Conservation (phyloP, 345 rosid species). For the Eucalyptus sp. region DNA sequence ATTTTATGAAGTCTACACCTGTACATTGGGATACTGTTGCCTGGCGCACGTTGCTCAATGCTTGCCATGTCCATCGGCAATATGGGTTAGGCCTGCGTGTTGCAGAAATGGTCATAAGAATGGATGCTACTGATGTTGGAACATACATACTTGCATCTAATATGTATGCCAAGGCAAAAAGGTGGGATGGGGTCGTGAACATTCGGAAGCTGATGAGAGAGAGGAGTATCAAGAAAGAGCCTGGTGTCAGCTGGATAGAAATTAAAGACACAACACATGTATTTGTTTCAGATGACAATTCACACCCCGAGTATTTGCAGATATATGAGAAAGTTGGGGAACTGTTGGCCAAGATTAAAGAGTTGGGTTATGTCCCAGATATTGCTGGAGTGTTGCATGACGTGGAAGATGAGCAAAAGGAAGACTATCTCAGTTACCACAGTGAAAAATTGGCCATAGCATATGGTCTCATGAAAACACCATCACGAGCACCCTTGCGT, state of each 20-base stretch:
- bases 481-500: conserved; percentile 40
- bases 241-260: conserved; percentile 84
- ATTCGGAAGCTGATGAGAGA: conserved; percentile 58
- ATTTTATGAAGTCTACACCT: conserved; percentile 52
- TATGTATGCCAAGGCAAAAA: conserved; percentile 53
- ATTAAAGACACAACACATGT: conserved; percentile 39
- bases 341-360: conserved; percentile 45
- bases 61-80: conserved; percentile 51
- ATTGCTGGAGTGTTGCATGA: conserved; percentile 49
- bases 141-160: conserved; percentile 44
- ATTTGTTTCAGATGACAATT: conserved; percentile 53
- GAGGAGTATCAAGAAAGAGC: conserved; percentile 64
- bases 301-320: conserved; percentile 46
- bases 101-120: conserved; percentile 31
- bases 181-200: conserved; percentile 62
- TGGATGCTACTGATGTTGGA: conserved; percentile 63
- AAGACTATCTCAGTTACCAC: conserved; percentile 53
- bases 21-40: conserved; percentile 74
- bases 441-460: conserved; percentile 87
- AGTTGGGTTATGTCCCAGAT: conserved; percentile 61
- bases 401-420: conserved; percentile 83
- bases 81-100: conserved; percentile 44
- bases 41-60: conserved; percentile 63
- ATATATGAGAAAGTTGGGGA: conserved; percentile 52
- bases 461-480: conserved; percentile 60